Evolutionary conservation across 768 basidiomycete species (phyloP).

Genomic region (Phaeolepiota aurea): DNA sequence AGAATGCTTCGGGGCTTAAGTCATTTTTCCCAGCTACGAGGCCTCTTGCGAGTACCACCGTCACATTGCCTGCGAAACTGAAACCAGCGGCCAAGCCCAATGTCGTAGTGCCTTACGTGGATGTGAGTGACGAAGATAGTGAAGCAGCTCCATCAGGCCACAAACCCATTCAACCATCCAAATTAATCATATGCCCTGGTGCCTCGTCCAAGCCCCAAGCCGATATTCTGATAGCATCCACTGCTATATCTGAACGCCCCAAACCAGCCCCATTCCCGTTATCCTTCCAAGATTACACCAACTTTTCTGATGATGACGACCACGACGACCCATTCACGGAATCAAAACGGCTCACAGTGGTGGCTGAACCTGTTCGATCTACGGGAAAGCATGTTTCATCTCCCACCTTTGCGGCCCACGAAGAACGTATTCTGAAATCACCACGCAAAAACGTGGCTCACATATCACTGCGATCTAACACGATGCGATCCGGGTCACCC

Average conservation of each 20-base stretch:
- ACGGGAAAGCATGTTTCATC: slow-evolving; percentile 5
- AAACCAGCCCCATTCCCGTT: slow-evolving; percentile 1
- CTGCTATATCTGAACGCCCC: not conserved
- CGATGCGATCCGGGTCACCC: not conserved
- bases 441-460: slow-evolving; percentile 11
- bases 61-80: not conserved
- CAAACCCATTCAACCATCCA: not conserved
- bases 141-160: no score
- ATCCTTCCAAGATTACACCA: not conserved
- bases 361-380: not conserved
- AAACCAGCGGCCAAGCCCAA: not conserved
- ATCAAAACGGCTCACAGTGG: not conserved
- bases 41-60: slow-evolving; percentile 2
- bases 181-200: no score
- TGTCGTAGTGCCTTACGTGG: not conserved
- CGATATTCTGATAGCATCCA: no score
- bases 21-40: slow-evolving; percentile 9
- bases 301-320: not conserved
- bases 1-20: slow-evolving; percentile 2
- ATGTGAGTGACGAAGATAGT: not conserved
- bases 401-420: slow-evolving; percentile 5
- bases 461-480: slow-evolving; percentile 3
- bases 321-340: no score
- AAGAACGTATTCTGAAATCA: slow-evolving; percentile 9
- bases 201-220: no score